phyloP scores from a whole-genome alignment of 1,284 basidiomycete genomes.

The Sporisorium iseilematis-ciliati region DNA sequence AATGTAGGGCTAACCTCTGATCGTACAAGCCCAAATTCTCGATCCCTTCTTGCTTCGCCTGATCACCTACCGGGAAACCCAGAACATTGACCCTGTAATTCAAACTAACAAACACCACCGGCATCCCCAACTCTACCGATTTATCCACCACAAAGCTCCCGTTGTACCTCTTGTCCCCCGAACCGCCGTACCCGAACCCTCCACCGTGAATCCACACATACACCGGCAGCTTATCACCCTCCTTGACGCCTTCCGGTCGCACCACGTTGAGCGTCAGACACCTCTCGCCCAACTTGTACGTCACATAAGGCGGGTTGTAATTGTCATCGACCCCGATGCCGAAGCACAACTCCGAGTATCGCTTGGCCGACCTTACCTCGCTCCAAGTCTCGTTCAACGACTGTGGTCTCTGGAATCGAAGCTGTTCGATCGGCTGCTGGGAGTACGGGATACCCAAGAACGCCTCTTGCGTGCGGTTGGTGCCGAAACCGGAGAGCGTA shows the following conservation, averaged over 20 bases:
- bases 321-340: constrained; percentile 28
- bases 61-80: constrained; percentile 23
- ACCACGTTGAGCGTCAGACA: constrained; percentile 50
- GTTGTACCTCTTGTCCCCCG: constrained; percentile 32
- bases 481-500: constrained; percentile 32
- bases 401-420: constrained; percentile 19
- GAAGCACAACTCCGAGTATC: constrained; percentile 36
- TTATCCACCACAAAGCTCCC: constrained; percentile 39
- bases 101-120: constrained; percentile 32
- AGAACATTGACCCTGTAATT: constrained; percentile 33
- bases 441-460: constrained; percentile 51
- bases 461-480: constrained; percentile 22
- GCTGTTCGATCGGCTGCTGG: constrained; percentile 21
- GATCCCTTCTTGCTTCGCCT: constrained; percentile 10
- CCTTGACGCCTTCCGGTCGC: constrained; percentile 9
- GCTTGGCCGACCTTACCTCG: constrained; percentile 25
- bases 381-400: constrained; percentile 23
- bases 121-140: constrained; percentile 31
- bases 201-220: constrained; percentile 45
- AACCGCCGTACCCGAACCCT: constrained; percentile 35
- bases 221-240: constrained; percentile 28
- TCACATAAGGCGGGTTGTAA: constrained; percentile 37
- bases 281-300: constrained; percentile 41
- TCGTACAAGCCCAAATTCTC: constrained; percentile 45
- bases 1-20: constrained; percentile 50